Conservation (phyloP, 2,329 filamentous ascomycete genomes). For the Diaporthe capsici region DNA sequence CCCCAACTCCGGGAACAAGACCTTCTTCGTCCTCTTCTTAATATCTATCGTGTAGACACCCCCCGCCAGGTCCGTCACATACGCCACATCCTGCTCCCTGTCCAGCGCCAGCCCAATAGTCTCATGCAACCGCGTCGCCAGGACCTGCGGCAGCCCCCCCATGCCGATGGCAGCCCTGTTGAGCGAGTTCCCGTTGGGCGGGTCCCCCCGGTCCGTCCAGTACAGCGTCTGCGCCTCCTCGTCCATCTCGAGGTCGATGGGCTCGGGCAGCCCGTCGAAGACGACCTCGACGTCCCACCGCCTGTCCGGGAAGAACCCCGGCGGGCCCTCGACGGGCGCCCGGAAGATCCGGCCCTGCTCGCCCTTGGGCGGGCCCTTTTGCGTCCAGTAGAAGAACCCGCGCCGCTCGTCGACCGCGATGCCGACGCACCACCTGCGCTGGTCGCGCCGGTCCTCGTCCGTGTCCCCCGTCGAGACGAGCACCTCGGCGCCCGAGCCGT, state of each 20-base stretch:
- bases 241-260: slow-evolving; percentile 71
- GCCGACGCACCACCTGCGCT: slow-evolving; percentile 67
- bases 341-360: slow-evolving; percentile 66
- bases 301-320: slow-evolving; percentile 44
- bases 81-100: slow-evolving; percentile 30
- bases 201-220: slow-evolving; percentile 74
- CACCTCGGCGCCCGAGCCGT: slow-evolving; percentile 56
- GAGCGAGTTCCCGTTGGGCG: slow-evolving; percentile 67
- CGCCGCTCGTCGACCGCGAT: slow-evolving; percentile 62
- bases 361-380: slow-evolving; percentile 69
- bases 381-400: slow-evolving; percentile 68
- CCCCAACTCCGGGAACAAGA: slow-evolving; percentile 30
- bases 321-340: slow-evolving; percentile 58
- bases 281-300: slow-evolving; percentile 60
- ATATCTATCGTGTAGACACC: slow-evolving; percentile 38
- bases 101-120: slow-evolving; percentile 38
- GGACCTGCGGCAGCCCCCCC: slow-evolving; percentile 34
- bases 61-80: slow-evolving; percentile 39
- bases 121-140: slow-evolving; percentile 37
- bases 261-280: slow-evolving; percentile 63
- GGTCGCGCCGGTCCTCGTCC: slow-evolving; percentile 47
- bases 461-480: slow-evolving; percentile 50
- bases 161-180: slow-evolving; percentile 53
- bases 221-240: slow-evolving; percentile 61
- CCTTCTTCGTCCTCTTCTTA: slow-evolving; percentile 37